Evolutionary conservation across 495 filamentous ascomycete species (phyloP).

Genomic region (Annulohypoxylon maeteangense): DNA sequence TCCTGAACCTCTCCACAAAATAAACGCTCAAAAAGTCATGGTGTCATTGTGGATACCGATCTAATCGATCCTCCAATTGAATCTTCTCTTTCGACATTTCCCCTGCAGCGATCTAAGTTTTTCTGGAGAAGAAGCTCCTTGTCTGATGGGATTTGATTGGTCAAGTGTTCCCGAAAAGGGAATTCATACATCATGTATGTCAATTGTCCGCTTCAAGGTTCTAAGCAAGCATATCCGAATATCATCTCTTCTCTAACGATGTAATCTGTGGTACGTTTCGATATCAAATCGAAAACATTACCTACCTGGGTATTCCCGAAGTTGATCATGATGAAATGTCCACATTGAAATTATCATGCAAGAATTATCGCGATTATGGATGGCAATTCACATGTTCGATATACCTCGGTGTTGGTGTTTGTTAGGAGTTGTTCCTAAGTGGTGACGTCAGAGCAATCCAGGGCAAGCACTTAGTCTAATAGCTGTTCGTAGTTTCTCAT

Average conservation of each 20-base stretch:
- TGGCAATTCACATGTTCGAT: conserved; percentile 34
- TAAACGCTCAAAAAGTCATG: conserved; percentile 38
- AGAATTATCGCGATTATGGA: neutral
- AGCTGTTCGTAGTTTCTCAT: conserved; percentile 17
- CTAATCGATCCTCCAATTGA: conserved; percentile 9
- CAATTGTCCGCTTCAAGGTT: conserved; percentile 9
- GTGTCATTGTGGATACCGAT: conserved; percentile 33
- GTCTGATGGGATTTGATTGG: conserved; percentile 23
- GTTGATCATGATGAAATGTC: conserved; percentile 39
- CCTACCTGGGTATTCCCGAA: neutral
- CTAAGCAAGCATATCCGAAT: neutral
- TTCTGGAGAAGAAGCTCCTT: conserved; percentile 24
- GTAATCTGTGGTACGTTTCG: conserved; percentile 20
- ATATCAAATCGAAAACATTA: conserved; percentile 11
- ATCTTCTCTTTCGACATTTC: neutral
- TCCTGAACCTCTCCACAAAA: conserved; percentile 27
- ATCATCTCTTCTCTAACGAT: conserved; percentile 20
- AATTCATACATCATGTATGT: conserved; percentile 28
- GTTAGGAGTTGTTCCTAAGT: conserved; percentile 11
- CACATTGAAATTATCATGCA: neutral
- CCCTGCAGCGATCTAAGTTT: conserved; percentile 30
- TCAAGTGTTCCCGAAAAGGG: conserved; percentile 33
- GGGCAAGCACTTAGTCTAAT: conserved; percentile 17
- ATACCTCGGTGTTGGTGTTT: neutral
- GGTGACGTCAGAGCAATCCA: conserved; percentile 37